These are phyloP conservation scores for Microbotryomycetes sp. DNA, from an alignment of 1,284 basidiomycete genomes.

Conservation along the genomic window DNA sequence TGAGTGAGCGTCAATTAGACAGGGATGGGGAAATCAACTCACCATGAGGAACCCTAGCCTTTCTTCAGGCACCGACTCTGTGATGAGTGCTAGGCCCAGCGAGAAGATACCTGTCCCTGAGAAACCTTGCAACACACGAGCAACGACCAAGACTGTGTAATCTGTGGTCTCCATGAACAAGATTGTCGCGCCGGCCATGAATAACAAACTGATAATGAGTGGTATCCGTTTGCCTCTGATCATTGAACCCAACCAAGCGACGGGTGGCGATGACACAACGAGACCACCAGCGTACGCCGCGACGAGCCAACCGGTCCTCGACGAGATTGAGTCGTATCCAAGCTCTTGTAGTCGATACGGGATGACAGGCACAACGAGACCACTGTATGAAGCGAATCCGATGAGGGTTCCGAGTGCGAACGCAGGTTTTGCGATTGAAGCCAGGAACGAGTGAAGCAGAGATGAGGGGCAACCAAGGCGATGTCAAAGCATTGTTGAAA, in stretches of 20 bases:
- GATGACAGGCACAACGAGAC: slow-evolving; percentile 24
- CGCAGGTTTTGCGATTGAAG: not conserved
- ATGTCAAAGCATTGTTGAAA: not conserved
- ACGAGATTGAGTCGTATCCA: slow-evolving; percentile 30
- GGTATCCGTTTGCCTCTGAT: slow-evolving; percentile 28
- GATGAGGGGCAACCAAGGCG: not conserved
- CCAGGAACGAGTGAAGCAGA: not conserved
- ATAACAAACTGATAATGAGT: slow-evolving; percentile 27
- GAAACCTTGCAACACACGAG: slow-evolving; percentile 35
- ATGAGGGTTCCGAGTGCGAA: not conserved
- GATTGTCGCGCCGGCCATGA: slow-evolving; percentile 35
- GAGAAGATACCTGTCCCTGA: slow-evolving; percentile 35
- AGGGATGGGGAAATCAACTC: not conserved
- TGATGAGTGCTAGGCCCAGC: slow-evolving; percentile 28
- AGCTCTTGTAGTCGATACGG: slow-evolving; percentile 34
- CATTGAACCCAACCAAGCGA: slow-evolving; percentile 26
- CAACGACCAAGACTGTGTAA: slow-evolving; percentile 30
- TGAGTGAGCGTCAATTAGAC: not conserved
- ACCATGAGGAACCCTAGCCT: slow-evolving; percentile 21
- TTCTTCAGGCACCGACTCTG: slow-evolving; percentile 24
- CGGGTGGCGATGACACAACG: slow-evolving; percentile 28
- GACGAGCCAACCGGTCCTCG: slow-evolving; percentile 36
- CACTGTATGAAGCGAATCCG: slow-evolving; percentile 2
- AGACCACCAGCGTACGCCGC: slow-evolving; percentile 27
- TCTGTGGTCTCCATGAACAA: slow-evolving; percentile 34